Conservation (phyloP, 2,329 filamentous ascomycete genomes). For the Scorias spongiosa region DNA sequence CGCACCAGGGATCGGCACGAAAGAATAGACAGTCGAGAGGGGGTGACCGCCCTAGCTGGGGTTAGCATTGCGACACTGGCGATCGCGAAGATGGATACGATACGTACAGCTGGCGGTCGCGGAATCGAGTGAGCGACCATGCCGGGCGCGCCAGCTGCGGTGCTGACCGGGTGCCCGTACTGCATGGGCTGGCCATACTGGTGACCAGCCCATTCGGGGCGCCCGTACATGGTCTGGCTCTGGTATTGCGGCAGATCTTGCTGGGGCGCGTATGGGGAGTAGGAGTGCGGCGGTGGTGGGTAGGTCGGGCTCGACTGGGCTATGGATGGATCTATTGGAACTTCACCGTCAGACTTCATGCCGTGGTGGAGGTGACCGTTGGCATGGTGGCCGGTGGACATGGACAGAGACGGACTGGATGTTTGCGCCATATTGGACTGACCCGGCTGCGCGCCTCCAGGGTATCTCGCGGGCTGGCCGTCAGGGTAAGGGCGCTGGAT, state of each 20-base stretch:
- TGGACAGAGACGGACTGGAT: constrained; percentile 92
- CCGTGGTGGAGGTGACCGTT: constrained; percentile 36
- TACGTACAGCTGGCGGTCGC: constrained; percentile 47
- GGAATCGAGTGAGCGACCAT: constrained; percentile 43
- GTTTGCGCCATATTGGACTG: constrained; percentile 93
- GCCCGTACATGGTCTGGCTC: constrained; percentile 45
- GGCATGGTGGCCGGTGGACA: constrained; percentile 70
- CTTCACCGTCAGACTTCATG: constrained; percentile 88
- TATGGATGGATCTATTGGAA: constrained; percentile 98
- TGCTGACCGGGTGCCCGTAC: constrained; percentile 38
- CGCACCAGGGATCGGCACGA: constrained; percentile 90
- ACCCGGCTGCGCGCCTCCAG: constrained; percentile 56
- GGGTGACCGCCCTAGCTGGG: constrained; percentile 32
- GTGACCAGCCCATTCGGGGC: constrained; percentile 56
- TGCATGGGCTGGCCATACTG: constrained; percentile 40
- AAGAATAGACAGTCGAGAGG: constrained; percentile 78
- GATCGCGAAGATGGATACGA: constrained; percentile 1
- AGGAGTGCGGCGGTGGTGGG: constrained; percentile 53
- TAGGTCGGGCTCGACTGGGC: constrained; percentile 86
- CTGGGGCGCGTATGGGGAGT: constrained; percentile 72
- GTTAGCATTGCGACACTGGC: background rate
- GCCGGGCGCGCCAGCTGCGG: constrained; percentile 39
- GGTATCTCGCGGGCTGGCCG: constrained; percentile 54
- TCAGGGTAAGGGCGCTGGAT: constrained; percentile 61
- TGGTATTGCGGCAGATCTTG: constrained; percentile 74